Evolutionary conservation across 23 red algal species (phyloP), one percentile per base, ranked within the genome.

Genomic region (Chondrus crispus): DNA sequence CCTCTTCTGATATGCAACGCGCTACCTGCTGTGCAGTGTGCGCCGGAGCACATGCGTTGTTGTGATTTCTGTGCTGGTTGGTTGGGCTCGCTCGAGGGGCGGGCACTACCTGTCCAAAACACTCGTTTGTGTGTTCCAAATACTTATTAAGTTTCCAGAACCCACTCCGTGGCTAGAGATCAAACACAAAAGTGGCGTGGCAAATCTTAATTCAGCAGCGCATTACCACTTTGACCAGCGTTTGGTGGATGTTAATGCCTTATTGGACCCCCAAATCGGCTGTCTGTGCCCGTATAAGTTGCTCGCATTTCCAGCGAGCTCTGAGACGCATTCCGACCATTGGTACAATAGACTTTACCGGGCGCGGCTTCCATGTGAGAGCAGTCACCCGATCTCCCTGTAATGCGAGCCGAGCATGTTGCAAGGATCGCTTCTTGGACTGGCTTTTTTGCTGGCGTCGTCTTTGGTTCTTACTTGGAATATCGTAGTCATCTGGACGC

Each of bases 261-360:
- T 68, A 40, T 0, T 81, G 38, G 0, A 68, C 53, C 6, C 55
- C 3, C 7, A 85, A 55, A 68, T 68, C 29, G 16, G 81, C 81
- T 68, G 81, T 87, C 18, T 87, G 1, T n/a, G 84, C 63, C n/a
- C 84, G 36, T 33, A 88, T 88, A 4, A 88, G 32, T 24, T 88
- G 62, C 28, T 88, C 49, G 44, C 49, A 88, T 5, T 74, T 43
- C 68, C 64, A 74, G 3, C 84, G 41, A 52, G 53, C 60, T 72
- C 26, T 72, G 66, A 72, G 16, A 30, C 14, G 16, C 22, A 72
- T 72, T 72, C 51, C n/a, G n/a, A 82, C 16, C 26, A 66, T 32
- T 32, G 60, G 1, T 32, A 32, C 26, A 66, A 76, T 76, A 38
- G 70, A 26, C 35, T 38, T 40, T 12, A 76, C 13, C 41, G 30